Conservation (phyloP, 768 basidiomycete species). For the Cystobasidium tubakii region DNA sequence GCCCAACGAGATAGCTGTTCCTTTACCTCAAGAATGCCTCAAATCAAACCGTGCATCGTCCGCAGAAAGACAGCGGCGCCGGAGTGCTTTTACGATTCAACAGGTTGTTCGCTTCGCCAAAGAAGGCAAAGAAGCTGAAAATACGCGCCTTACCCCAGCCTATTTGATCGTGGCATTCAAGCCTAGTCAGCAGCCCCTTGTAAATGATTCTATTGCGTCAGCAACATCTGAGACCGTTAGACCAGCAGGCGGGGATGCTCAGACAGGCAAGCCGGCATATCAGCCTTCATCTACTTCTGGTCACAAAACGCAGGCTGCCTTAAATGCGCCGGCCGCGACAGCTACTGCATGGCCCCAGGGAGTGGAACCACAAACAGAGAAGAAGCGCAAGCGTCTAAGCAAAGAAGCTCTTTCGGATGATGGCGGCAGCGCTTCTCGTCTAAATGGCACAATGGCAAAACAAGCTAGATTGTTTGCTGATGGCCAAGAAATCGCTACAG, state of each 20-base stretch:
- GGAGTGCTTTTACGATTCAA: background rate
- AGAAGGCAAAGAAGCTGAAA: conserved; percentile 1
- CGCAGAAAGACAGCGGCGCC: background rate
- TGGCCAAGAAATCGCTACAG: background rate
- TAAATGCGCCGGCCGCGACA: too few species aligned
- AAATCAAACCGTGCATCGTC: background rate
- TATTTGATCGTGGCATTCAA: background rate
- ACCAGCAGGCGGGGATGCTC: too few species aligned
- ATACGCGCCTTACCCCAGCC: background rate
- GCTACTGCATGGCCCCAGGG: background rate
- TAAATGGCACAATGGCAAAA: background rate
- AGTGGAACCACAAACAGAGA: background rate
- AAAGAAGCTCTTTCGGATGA: background rate
- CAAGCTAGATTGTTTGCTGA: background rate
- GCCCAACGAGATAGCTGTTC: background rate
- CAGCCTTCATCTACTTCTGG: background rate
- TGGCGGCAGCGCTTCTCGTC: background rate
- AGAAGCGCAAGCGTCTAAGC: background rate
- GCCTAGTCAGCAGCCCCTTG: background rate
- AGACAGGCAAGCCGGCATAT: background rate
- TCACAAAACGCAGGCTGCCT: too few species aligned
- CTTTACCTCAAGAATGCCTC: conserved; percentile 17
- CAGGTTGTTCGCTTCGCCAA: background rate
- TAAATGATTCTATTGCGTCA: background rate
- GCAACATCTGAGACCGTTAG: background rate